Conservation (phyloP, 768 basidiomycete genomes). For the Solioccasus polychromus region DNA sequence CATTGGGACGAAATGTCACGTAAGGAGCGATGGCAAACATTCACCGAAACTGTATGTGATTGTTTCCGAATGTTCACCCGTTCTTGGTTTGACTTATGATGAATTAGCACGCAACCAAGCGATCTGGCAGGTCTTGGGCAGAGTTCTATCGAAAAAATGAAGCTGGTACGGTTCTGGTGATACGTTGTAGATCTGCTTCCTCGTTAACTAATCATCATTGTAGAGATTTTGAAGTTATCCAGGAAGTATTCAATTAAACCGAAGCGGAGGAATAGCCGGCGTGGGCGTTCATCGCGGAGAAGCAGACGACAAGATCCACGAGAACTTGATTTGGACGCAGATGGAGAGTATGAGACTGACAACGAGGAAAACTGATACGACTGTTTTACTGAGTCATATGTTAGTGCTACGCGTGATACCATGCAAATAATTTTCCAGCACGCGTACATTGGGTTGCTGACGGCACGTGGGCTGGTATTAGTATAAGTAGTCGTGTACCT, state of each 20-base stretch:
- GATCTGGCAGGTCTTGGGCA: slow-evolving; percentile 57
- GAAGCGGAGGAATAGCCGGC: slow-evolving; percentile 14
- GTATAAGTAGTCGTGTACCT: slow-evolving; percentile 27
- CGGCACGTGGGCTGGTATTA: slow-evolving; percentile 30
- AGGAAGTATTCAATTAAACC: slow-evolving; percentile 20
- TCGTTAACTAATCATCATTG: slow-evolving; percentile 4
- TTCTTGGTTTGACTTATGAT: slow-evolving; percentile 3
- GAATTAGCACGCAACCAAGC: slow-evolving; percentile 44
- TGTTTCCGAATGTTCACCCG: not conserved
- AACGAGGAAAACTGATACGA: slow-evolving; percentile 7
- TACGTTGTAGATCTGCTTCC: not conserved
- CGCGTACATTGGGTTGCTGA: slow-evolving; percentile 12
- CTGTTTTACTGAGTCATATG: slow-evolving; percentile 1
- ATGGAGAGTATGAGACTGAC: slow-evolving; percentile 23
- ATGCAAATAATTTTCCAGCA: not conserved
- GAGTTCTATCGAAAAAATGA: slow-evolving; percentile 58
- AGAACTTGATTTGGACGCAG: slow-evolving; percentile 12
- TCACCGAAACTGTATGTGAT: slow-evolving; percentile 45
- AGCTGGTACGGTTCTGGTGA: slow-evolving; percentile 36
- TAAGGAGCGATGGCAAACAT: slow-evolving; percentile 56
- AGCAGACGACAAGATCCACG: slow-evolving; percentile 7
- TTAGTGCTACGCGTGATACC: slow-evolving; percentile 10
- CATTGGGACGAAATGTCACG: slow-evolving; percentile 41
- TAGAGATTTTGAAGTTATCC: slow-evolving; percentile 28
- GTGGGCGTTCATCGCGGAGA: slow-evolving; percentile 24